Conservation (phyloP, 169 alveolate genomes). For the Plasmodium chabaudi region DNA sequence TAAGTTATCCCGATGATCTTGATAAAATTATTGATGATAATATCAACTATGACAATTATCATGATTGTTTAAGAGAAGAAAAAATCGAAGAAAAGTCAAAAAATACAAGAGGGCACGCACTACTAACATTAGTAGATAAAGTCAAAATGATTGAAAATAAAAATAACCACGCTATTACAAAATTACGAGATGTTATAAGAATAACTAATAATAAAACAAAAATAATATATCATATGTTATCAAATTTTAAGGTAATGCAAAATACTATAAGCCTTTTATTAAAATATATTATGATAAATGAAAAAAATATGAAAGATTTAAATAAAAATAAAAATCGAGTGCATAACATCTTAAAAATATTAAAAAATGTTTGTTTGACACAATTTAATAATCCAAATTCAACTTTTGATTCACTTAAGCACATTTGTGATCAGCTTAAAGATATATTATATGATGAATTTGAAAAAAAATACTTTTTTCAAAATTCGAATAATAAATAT, state of each 20-base stretch:
- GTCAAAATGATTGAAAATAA: slow-evolving; percentile 61
- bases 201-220: slow-evolving; percentile 67
- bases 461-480: slow-evolving; percentile 46
- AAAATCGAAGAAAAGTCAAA: slow-evolving; percentile 66
- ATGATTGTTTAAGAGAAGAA: slow-evolving; percentile 66
- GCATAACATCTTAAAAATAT: slow-evolving; percentile 24
- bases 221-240: slow-evolving; percentile 59
- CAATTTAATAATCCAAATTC: slow-evolving; percentile 41
- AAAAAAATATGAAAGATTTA: slow-evolving; percentile 64
- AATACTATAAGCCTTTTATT: slow-evolving; percentile 43
- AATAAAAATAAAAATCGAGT: slow-evolving; percentile 20
- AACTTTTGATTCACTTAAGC: slow-evolving; percentile 18
- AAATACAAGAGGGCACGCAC: slow-evolving; percentile 72
- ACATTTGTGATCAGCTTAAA: slow-evolving; percentile 39
- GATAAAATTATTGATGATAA: slow-evolving; percentile 49
- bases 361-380: slow-evolving; percentile 34
- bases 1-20: slow-evolving; percentile 21
- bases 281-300: slow-evolving; percentile 68
- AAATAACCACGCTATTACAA: slow-evolving; percentile 48
- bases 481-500: slow-evolving; percentile 19
- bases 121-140: slow-evolving; percentile 62
- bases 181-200: slow-evolving; percentile 58
- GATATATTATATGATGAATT: slow-evolving; percentile 61
- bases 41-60: slow-evolving; percentile 22
- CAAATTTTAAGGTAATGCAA: slow-evolving; percentile 56